Conservation (phyloP, 2,329 filamentous ascomycete species). For the Zymoseptoria passerinii region DNA sequence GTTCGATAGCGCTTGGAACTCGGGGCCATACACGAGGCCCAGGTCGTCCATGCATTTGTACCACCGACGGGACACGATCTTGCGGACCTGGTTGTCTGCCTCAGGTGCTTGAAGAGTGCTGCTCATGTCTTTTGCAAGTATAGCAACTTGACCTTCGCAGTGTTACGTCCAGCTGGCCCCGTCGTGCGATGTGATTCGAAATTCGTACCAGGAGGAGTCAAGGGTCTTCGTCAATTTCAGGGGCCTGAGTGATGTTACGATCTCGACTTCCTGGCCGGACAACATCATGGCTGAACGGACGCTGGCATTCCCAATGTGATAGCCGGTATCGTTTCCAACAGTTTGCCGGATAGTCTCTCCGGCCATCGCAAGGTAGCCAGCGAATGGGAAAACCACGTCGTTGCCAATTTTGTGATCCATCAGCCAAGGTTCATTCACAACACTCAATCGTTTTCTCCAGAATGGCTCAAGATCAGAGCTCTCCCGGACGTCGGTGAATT, state of each 20-base stretch:
- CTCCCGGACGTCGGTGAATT: too few species aligned
- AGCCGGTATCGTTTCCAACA: background rate
- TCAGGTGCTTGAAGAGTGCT: too few species aligned
- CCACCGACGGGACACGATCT: too few species aligned
- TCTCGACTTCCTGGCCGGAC: background rate
- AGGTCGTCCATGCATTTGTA: too few species aligned
- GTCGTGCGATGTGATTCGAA: constrained; percentile 2
- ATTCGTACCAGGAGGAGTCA: constrained; percentile 2
- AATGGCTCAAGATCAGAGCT: background rate
- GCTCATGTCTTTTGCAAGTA: too few species aligned
- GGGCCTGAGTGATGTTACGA: constrained; percentile 1
- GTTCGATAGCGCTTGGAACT: too few species aligned
- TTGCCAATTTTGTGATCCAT: constrained; percentile 19
- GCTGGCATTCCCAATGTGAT: background rate
- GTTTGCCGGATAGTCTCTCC: constrained; percentile 7
- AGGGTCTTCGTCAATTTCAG: background rate
- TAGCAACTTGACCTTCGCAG: constrained; percentile 12
- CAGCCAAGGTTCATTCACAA: constrained; percentile 26
- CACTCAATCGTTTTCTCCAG: constrained; percentile 24
- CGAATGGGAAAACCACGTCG: constrained; percentile 8
- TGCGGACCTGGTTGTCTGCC: too few species aligned
- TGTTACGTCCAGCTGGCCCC: constrained; percentile 3
- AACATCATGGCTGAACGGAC: background rate
- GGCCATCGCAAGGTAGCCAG: constrained; percentile 10
- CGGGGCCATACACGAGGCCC: too few species aligned